Percentiles rank a stretch among this genome's conserved stretches.
Conservation (phyloP, 352 stramenopile species). For the Pythium folliculosum region DNA sequence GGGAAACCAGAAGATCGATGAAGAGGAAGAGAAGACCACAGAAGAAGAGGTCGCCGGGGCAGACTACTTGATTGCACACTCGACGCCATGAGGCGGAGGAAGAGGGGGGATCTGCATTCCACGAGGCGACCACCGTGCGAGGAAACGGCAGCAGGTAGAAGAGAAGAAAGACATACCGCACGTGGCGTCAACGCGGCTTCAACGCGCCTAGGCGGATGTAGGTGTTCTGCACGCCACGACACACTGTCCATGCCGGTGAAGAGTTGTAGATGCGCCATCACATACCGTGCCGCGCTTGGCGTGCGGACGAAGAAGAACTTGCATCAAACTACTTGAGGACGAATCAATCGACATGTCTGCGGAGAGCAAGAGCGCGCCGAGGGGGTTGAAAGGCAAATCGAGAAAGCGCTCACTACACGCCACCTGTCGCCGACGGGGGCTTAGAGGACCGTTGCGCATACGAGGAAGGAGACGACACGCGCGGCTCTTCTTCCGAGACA, state of each 20-base stretch:
- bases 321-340: constrained; percentile 4
- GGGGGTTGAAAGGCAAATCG: too few relatives aligned
- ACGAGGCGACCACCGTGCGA: background rate
- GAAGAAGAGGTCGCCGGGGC: background rate
- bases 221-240: constrained; percentile 3
- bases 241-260: background rate
- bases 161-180: constrained; percentile 7
- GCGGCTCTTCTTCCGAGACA: too few relatives aligned
- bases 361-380: background rate
- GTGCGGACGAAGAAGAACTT: background rate
- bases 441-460: too few relatives aligned
- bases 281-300: background rate
- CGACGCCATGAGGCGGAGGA: background rate
- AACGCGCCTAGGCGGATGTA: background rate
- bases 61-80: background rate
- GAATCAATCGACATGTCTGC: background rate
- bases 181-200: background rate
- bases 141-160: background rate
- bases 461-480: too few relatives aligned
- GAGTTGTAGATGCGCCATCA: background rate
- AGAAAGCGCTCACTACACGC: too few relatives aligned
- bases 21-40: background rate
- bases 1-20: background rate
- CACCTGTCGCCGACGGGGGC: too few relatives aligned
- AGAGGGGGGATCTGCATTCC: background rate